Conservation (phyloP, 1,284 basidiomycete species). For the Rhodotorula sp. region DNA sequence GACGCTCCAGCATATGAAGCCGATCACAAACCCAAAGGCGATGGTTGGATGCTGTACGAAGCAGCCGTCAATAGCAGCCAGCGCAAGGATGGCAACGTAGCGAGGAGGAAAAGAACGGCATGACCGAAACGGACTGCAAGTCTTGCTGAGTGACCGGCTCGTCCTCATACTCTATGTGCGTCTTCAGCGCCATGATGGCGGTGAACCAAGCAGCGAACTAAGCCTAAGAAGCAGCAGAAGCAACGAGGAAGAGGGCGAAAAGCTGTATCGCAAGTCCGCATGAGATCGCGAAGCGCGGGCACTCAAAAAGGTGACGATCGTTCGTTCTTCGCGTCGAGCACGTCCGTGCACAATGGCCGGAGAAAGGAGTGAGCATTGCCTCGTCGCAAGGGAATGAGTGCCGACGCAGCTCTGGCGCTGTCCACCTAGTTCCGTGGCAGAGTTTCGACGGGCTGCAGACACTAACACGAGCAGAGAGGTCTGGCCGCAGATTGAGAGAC, state of each 20-base stretch:
- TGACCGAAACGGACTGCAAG: neutral
- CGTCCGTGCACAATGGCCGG: too few relatives aligned
- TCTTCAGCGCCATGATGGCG: constrained; percentile 11
- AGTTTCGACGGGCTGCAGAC: too few relatives aligned
- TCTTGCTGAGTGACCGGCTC: constrained; percentile 8
- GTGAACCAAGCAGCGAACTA: too few relatives aligned
- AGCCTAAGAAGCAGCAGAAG: neutral
- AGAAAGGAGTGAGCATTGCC: too few relatives aligned
- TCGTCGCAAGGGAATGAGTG: too few relatives aligned
- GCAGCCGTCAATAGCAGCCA: too few relatives aligned
- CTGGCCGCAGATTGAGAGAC: too few relatives aligned
- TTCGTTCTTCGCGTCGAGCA: too few relatives aligned
- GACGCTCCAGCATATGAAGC: neutral
- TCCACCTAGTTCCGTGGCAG: too few relatives aligned
- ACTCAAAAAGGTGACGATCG: too few relatives aligned
- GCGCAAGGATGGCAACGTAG: neutral
- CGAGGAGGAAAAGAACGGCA: neutral
- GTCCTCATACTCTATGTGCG: constrained; percentile 16
- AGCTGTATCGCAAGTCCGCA: neutral
- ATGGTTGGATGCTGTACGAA: constrained; percentile 2
- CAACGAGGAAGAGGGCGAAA: neutral
- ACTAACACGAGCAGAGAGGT: too few relatives aligned
- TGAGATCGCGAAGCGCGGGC: neutral
- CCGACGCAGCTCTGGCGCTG: too few relatives aligned
- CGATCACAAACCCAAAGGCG: constrained; percentile 15